Conservation (phyloP, 1,284 basidiomycete species). For the Rhizoctonia solani region DNA sequence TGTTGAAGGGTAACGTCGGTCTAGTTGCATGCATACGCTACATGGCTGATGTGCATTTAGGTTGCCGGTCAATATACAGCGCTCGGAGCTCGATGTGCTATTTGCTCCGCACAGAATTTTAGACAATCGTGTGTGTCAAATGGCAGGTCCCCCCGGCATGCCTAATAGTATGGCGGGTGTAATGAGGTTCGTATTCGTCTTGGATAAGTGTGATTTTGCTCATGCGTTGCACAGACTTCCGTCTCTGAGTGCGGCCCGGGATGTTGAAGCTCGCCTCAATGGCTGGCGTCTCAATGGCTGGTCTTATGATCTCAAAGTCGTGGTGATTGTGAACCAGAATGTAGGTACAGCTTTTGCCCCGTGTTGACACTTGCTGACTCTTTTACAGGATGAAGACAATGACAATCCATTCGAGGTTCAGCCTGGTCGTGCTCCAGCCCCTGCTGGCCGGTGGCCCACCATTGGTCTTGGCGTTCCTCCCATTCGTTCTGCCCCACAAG, state of each 20-base stretch:
- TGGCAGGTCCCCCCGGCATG: not conserved
- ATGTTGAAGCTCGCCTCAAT: slow-evolving; percentile 5
- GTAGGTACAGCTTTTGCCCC: not conserved
- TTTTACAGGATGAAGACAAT: slow-evolving; percentile 10
- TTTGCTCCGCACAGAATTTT: slow-evolving; percentile 30
- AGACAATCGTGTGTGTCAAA: slow-evolving; percentile 28
- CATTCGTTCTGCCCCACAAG: slow-evolving; percentile 18
- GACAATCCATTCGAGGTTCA: slow-evolving; percentile 19
- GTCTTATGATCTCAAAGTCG: slow-evolving; percentile 19
- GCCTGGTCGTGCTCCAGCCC: slow-evolving; percentile 4
- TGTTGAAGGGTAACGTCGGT: slow-evolving; percentile 23
- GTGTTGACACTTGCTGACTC: not conserved
- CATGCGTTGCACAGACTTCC: not conserved
- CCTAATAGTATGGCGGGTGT: slow-evolving; percentile 28
- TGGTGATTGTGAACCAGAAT: slow-evolving; percentile 19
- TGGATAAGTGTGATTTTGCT: not conserved
- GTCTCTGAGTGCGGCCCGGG: slow-evolving; percentile 8
- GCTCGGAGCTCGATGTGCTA: slow-evolving; percentile 18
- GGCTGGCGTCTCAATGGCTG: slow-evolving; percentile 19
- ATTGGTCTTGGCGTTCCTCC: slow-evolving; percentile 20
- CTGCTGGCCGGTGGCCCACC: not conserved
- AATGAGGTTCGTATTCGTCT: slow-evolving; percentile 8
- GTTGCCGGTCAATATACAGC: slow-evolving; percentile 14
- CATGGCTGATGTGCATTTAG: slow-evolving; percentile 1
- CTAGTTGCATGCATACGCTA: not conserved